Base-by-base conservation (phyloP, 2,329 filamentous ascomycete species). In the Zalaria obscura region DNA sequence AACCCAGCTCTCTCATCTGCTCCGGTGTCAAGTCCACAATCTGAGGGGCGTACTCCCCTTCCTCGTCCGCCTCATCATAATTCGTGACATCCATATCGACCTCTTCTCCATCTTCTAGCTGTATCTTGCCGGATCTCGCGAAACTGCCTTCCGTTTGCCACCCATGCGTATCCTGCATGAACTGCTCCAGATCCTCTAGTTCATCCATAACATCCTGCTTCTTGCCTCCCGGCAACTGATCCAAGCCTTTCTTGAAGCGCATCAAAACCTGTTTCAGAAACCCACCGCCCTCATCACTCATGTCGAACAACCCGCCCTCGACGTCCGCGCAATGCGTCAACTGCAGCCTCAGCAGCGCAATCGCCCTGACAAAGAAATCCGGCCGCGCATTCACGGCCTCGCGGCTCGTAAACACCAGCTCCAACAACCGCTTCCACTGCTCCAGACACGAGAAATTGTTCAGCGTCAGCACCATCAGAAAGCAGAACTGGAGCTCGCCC, bases 361-460 rank as follows among this genome's bases (percentile, higher is more conserved):
- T 50, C 4, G 71, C 59, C 7, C 67, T 60, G n/a, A 67, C 56
- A 53, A 76, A 77, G 41, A 78, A 67, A 3, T 52, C 52, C 27
- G 70, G 59, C 2, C 66, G 59, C 25, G 68, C 62, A 6, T 49
- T 43, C 10, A 78, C 63, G 2, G 75, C 75, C 34, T 53, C 54
- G 11, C 62, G 64, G 50, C 72, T 78, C 0, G 75, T 79, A 39
- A 80, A 60, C 5, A 78, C 58, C 25, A 80, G 56, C 1, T 60
- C 59, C 6, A 80, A 57, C 7, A 80, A 48, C 32, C 76, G 60
- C 52, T 75, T 78, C 76, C 76, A 80, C 52, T 80, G 76, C 53
- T 79, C 74, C 3, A 79, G 59, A 50, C 76, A 79, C 2, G 75
- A 78, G 53, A 73, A 78, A 52, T 80, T 80, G 62, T 76, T 76